phyloP scores from a whole-genome alignment of 257 asterid species.

The Salvia hispanica region DNA sequence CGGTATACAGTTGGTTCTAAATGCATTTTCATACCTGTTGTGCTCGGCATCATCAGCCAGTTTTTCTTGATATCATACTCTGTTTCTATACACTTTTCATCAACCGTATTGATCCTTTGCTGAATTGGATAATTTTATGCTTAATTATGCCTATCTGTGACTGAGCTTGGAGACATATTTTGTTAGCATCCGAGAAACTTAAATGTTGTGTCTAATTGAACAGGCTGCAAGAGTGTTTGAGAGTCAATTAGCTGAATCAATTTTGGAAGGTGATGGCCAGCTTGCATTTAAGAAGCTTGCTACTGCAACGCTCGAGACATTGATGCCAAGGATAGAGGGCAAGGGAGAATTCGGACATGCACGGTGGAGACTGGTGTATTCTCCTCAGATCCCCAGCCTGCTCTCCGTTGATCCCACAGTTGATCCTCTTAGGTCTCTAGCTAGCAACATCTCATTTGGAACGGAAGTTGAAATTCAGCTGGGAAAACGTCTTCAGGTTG shows the following conservation, averaged over 20 bases:
- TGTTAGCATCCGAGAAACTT: background rate
- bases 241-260: conserved; percentile 97
- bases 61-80: conserved; percentile 1
- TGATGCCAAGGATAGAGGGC: conserved; percentile 99
- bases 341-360: conserved; percentile 99
- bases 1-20: no score
- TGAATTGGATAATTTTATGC: background rate
- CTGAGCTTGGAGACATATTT: background rate
- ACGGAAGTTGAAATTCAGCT: conserved; percentile 98
- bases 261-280: conserved; percentile 95
- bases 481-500: conserved; percentile 97
- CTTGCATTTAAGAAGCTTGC: conserved; percentile 99
- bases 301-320: conserved; percentile 86
- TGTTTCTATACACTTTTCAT: background rate
- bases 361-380: conserved; percentile 97
- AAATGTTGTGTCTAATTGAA: conserved; percentile 24
- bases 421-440: conserved; percentile 94
- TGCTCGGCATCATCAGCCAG: background rate
- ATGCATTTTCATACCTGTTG: background rate
- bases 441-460: conserved; percentile 96
- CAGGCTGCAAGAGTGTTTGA: conserved; percentile 99
- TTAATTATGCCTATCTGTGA: background rate
- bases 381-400: conserved; percentile 95
- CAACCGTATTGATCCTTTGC: background rate
- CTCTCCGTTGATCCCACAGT: conserved; percentile 92